These are phyloP conservation scores for Teunomyces tritomae DNA, from an alignment of 805 yeast species.

Conservation along the genomic window DNA sequence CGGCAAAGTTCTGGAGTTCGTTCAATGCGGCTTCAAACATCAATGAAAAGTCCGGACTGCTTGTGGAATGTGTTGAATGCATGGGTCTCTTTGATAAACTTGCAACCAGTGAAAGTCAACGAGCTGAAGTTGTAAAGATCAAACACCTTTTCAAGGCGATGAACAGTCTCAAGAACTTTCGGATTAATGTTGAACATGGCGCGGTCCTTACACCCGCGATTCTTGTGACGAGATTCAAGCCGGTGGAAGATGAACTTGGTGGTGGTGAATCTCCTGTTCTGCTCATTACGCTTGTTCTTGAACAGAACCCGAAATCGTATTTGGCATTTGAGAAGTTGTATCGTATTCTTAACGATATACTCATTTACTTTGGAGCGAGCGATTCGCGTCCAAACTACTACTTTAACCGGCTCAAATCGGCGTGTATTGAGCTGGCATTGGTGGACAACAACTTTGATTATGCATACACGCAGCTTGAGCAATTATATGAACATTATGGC, in stretches of 20 bases:
- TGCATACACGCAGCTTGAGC: constrained; percentile 48
- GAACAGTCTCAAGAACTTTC: constrained; percentile 34
- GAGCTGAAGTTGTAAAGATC: constrained; percentile 14
- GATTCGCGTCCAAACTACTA: constrained; percentile 13
- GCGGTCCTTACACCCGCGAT: constrained; percentile 6
- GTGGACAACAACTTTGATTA: constrained; percentile 58
- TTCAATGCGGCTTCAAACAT: constrained; percentile 27
- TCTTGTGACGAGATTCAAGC: constrained; percentile 4
- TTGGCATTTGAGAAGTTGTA: constrained; percentile 41
- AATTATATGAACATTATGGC: constrained; percentile 30
- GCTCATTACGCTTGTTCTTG: constrained; percentile 45
- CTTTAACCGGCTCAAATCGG: constrained; percentile 35
- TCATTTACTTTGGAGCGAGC: constrained; percentile 34
- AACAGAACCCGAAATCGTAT: constrained; percentile 53
- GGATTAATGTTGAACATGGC: constrained; percentile 15
- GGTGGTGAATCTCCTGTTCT: constrained; percentile 26
- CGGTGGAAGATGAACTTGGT: not conserved
- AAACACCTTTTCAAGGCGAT: constrained; percentile 39
- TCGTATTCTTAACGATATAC: constrained; percentile 39
- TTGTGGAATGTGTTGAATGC: constrained; percentile 25
- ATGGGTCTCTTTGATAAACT: constrained; percentile 23
- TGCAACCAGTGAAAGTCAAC: not conserved
- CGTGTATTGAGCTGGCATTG: constrained; percentile 67
- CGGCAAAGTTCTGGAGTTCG: constrained; percentile 34
- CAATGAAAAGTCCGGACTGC: constrained; percentile 32